Base-by-base conservation (phyloP, 2,329 filamentous ascomycete genomes). In the Diplodia scrobiculata region DNA sequence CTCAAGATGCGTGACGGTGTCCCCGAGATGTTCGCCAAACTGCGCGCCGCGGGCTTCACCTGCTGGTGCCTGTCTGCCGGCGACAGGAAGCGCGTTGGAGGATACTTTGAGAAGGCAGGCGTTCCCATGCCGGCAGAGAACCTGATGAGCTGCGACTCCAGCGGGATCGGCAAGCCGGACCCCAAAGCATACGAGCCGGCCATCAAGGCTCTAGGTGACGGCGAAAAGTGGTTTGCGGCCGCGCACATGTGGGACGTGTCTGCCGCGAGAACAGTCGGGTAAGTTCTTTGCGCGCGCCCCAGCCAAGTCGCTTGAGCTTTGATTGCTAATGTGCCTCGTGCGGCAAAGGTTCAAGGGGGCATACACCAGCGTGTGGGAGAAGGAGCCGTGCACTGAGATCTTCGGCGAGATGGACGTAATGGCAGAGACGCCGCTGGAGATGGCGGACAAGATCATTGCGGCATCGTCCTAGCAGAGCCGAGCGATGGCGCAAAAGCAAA, bases 181-280 rank as follows among this genome's bases (percentile, higher is more conserved):
- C 73, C 80, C 3, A 77, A 71, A 29, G 80, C 82, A 0, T 86
- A 86, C 69, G 70, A 73, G 67, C 75, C 78, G 0, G 71, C 83
- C 5, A 72, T 82, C 38, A 76, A 78, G n/a, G 73, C 71, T 58
- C 79, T 85, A 65, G 78, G 69, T 0, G 75, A 69, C 1, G 71
- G 81, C 51, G 68, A 73, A 67, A 79, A 79, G 53, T 86, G 84
- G 84, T 86, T 86, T 71, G 84, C 83, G 0, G 84, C 85, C 0
- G 84, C 84, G 25, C 85, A 87, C 73, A 83, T 84, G 79, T 87
- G 84, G 85, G 84, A 87, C 75, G 84, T 84, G 1, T 78, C 79
- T 19, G 82, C 83, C 3, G 84, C 84, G 9, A 78, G 77, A 55
- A 78, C 76, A 65, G 79, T 78, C n/a, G 83, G 83, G 68, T 66